phyloP scores from a whole-genome alignment of 257 asterid genomes.

The Mitragyna speciosa region DNA sequence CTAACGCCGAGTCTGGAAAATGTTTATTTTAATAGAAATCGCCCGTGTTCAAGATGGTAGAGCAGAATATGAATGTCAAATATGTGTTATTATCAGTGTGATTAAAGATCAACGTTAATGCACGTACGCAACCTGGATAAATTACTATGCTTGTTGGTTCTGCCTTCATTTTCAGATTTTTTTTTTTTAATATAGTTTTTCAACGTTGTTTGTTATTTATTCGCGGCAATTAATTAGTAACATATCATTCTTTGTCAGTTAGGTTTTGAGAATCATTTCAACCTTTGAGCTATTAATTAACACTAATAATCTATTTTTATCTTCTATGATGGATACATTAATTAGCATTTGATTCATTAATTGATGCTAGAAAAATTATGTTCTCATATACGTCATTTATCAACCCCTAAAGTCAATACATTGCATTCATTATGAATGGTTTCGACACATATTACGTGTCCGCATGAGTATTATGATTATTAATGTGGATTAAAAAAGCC shows the following conservation, averaged over 20 bases:
- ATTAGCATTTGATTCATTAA: neutral
- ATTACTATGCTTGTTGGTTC: neutral
- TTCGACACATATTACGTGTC: too few species aligned
- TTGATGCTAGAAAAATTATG: neutral
- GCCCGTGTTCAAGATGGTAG: neutral
- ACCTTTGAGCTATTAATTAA: too few species aligned
- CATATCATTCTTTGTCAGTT: neutral
- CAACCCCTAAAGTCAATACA: too few species aligned
- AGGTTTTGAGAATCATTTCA: too few species aligned
- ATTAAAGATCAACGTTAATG: neutral
- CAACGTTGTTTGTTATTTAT: neutral
- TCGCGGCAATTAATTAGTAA: too few species aligned
- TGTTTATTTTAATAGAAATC: neutral
- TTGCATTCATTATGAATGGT: neutral
- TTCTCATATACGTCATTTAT: too few species aligned
- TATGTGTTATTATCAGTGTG: neutral
- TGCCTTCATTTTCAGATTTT: neutral
- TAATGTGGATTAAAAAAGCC: too few species aligned
- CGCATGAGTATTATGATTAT: too few species aligned
- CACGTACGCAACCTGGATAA: conserved; percentile 1
- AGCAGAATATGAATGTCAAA: neutral
- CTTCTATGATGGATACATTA: too few species aligned
- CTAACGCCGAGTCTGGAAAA: neutral
- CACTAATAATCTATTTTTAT: too few species aligned
- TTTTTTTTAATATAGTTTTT: neutral